These are phyloP conservation scores for Diphasiastrum complanatum DNA, from an alignment of 83 land plant species.

Conservation along the genomic window DNA sequence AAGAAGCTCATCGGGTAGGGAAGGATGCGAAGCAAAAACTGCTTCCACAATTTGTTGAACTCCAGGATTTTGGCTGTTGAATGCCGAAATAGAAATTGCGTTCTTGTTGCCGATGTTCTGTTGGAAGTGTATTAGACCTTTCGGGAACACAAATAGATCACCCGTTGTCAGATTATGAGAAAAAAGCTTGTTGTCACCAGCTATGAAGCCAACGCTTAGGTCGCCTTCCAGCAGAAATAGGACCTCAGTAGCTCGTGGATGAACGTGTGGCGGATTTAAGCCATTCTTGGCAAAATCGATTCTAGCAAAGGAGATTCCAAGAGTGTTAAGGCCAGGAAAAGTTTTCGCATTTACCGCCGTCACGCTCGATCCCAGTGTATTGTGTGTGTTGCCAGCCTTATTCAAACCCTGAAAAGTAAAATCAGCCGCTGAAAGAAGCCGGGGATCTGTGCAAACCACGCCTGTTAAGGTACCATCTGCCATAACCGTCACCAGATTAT, in stretches of 20 bases:
- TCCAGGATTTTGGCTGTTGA: constrained; percentile 1
- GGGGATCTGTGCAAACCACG: neutral
- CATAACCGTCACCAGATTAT: too few species aligned
- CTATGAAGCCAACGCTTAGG: neutral
- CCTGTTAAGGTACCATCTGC: too few species aligned
- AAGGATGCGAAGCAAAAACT: neutral
- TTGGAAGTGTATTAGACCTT: neutral
- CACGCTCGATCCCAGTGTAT: neutral
- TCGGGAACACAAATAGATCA: neutral
- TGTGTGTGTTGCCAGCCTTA: neutral
- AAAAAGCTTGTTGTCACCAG: neutral
- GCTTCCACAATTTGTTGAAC: neutral
- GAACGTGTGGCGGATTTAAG: neutral
- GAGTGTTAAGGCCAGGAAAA: neutral
- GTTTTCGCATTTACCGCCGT: neutral
- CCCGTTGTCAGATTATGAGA: neutral
- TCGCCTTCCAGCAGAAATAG: neutral
- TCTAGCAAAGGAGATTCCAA: neutral
- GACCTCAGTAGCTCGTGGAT: neutral
- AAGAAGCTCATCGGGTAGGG: neutral
- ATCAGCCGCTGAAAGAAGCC: neutral
- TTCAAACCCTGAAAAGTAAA: neutral
- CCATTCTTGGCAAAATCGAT: neutral
- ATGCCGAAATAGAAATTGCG: neutral
- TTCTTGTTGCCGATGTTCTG: neutral